Evolutionary conservation across 2,329 filamentous ascomycete genomes (phyloP), one percentile per base, ranked within the genome.

Genomic region (Pleurostoma richardsiae): DNA sequence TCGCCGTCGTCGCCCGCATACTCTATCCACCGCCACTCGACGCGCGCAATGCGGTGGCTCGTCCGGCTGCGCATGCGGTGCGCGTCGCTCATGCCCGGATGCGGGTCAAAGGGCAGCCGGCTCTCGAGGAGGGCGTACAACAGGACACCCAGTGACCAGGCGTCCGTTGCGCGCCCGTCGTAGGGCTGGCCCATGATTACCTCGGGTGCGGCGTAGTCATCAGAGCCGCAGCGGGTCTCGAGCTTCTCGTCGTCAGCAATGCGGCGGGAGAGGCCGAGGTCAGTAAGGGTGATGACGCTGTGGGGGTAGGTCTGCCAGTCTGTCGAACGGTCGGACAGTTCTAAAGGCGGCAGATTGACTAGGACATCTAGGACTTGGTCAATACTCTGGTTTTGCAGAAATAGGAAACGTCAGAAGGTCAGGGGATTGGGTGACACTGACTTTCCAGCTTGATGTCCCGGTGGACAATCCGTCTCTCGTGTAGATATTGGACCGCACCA

Each of bases 161-260:
- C 90, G 62, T 99, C 94, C 1, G 88, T 96, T 2, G 86, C 82
- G 36, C 90, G 88, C 30, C 94, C 94, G 62, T 97, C 91, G 62
- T 99, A 99, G 6, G 89, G 83, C 60, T 96, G 89, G 28, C 92
- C 92, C 75, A 99, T 89, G 45, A 99, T 85, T 41, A 99, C 90
- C 64, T 99, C 94, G 0, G 94, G 94, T 0, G 94, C 92, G 2
- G 92, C 92, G 62, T 99, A 99, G 68, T 99, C 94, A 67, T 97
- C 94, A 39, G 88, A 95, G 30, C 94, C 94, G 64, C 94, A 99
- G 7, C 94, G 82, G 2, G 92, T 97, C 51, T 88, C 88, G n/a
- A 99, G 78, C 50, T 92, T 85, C 54, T 95, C 90, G 44, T 90
- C 89, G 52, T 90, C 85, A 11, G 89, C 82, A 38, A 97, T 88